phyloP scores from a whole-genome alignment of 2,329 filamentous ascomycete genomes.

The Fusarium sp. region DNA sequence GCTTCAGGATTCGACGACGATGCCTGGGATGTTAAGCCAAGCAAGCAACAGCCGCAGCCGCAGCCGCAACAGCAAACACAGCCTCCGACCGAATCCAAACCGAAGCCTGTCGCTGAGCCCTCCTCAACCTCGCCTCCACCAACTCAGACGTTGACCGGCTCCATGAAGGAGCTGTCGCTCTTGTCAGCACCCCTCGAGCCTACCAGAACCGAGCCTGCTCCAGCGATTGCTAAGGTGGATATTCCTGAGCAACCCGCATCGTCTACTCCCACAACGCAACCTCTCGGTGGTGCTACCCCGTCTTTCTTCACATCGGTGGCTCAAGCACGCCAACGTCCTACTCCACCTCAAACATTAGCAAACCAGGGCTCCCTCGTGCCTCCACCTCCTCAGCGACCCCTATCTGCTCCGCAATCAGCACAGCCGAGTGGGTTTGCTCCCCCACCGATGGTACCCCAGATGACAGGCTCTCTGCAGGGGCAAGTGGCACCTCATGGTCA shows the following conservation, averaged over 20 bases:
- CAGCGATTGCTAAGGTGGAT: slow-evolving; percentile 42
- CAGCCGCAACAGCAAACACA: slow-evolving; percentile 39
- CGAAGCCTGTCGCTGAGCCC: slow-evolving; percentile 46
- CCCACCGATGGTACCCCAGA: slow-evolving; percentile 85
- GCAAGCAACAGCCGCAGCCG: slow-evolving; percentile 66
- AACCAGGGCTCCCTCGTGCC: slow-evolving; percentile 79
- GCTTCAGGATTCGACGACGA: slow-evolving; percentile 89
- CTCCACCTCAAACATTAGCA: slow-evolving; percentile 59
- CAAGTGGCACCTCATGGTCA: slow-evolving; percentile 82
- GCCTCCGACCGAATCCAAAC: slow-evolving; percentile 26
- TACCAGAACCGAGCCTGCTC: slow-evolving; percentile 57
- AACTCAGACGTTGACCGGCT: slow-evolving; percentile 75
- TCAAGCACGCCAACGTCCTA: slow-evolving; percentile 62
- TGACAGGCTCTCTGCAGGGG: slow-evolving; percentile 78
- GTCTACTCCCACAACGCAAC: slow-evolving; percentile 57
- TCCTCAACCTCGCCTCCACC: slow-evolving; percentile 45
- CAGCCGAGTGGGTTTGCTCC: slow-evolving; percentile 81
- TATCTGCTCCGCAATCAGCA: slow-evolving; percentile 89
- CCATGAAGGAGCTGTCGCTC: slow-evolving; percentile 73
- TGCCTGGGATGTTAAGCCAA: slow-evolving; percentile 95
- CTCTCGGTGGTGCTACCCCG: slow-evolving; percentile 70
- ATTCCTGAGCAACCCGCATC: slow-evolving; percentile 49
- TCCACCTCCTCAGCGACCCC: slow-evolving; percentile 81
- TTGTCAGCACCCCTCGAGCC: slow-evolving; percentile 69
- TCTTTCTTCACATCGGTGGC: slow-evolving; percentile 68